A percentile compares a stretch with the other conserved stretches of the same genome.
Conservation (phyloP, 345 rosid species). For the Aethionema arabicum region DNA sequence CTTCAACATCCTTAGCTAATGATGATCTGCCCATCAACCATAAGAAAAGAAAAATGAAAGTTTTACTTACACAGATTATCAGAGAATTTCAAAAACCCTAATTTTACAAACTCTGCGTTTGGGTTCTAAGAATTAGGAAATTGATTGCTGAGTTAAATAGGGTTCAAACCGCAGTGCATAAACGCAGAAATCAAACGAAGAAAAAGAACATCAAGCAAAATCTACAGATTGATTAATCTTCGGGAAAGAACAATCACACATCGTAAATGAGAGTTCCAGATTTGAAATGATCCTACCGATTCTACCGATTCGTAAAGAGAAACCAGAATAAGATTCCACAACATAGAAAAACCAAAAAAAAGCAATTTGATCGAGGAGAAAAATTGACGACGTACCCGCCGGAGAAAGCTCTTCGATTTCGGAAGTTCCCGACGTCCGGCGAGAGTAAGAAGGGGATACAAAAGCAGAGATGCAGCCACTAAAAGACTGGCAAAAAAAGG, state of each 20-base stretch:
- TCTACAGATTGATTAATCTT: neutral
- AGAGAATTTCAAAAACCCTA: neutral
- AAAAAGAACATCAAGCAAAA: neutral
- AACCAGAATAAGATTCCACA: neutral
- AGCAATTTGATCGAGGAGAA: neutral
- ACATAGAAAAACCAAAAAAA: neutral
- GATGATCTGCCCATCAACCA: neutral
- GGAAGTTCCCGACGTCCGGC: too few species aligned
- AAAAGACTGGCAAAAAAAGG: too few species aligned
- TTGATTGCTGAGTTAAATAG: neutral
- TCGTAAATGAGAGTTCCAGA: neutral
- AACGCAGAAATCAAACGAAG: neutral
- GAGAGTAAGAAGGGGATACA: too few species aligned
- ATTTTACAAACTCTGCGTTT: neutral
- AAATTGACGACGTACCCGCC: too few species aligned
- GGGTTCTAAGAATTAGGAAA: neutral
- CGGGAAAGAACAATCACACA: neutral
- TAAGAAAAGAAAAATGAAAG: neutral
- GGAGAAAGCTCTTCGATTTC: too few species aligned
- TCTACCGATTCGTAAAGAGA: neutral
- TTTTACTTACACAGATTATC: neutral
- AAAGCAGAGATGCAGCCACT: too few species aligned
- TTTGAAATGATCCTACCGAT: conserved; percentile 1
- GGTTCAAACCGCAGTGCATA: too few species aligned
- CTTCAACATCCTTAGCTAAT: conserved; percentile 60